phyloP scores from a whole-genome alignment of 352 stramenopile species.

The Discostella stelligera region DNA sequence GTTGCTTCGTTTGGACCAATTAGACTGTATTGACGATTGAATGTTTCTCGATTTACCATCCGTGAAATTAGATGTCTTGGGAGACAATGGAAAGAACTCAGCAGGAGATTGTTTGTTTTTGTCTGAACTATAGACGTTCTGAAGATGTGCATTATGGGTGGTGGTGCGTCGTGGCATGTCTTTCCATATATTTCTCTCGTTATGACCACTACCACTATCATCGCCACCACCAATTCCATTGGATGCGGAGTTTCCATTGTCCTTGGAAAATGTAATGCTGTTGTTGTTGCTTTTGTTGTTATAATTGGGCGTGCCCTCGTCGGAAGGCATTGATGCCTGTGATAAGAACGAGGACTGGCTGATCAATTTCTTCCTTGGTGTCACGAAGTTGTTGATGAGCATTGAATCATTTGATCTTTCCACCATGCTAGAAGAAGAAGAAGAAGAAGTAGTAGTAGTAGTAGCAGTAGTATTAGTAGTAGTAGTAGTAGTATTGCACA shows the following conservation, averaged over 20 bases:
- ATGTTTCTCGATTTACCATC: neutral
- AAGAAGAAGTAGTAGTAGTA: too few relatives aligned
- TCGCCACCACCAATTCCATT: neutral
- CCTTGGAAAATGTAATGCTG: neutral
- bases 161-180: neutral
- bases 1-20: neutral
- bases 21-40: neutral
- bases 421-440: neutral
- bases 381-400: neutral
- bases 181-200: conserved; percentile 23
- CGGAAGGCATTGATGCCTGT: conserved; percentile 2
- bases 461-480: neutral
- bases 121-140: conserved; percentile 20
- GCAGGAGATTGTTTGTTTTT: neutral
- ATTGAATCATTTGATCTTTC: neutral
- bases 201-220: too few relatives aligned
- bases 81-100: neutral
- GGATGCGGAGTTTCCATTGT: neutral
- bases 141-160: neutral
- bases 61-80: neutral
- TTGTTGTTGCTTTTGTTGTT: too few relatives aligned
- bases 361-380: neutral
- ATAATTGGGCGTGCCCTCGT: neutral
- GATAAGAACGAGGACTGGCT: neutral
- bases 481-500: neutral